Conservation (phyloP, 1,284 basidiomycete genomes). For the Neolentinus lepideus region DNA sequence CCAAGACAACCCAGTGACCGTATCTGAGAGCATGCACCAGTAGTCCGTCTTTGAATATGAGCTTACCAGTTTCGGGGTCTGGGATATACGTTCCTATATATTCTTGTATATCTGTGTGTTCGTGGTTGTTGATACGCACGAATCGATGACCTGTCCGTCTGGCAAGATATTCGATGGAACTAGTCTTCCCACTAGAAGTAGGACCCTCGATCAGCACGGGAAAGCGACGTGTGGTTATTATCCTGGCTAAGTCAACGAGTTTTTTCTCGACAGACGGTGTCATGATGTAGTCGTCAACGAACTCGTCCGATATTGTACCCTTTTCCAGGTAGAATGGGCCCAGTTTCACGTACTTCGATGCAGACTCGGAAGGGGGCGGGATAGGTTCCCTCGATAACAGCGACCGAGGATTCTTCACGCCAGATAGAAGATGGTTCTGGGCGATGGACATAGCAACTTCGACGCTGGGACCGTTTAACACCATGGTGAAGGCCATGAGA, state of each 20-base stretch:
- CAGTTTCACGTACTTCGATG: constrained; percentile 71
- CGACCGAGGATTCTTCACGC: constrained; percentile 78
- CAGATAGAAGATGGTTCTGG: constrained; percentile 75
- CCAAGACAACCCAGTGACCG: constrained; percentile 98
- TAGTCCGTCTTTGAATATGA: constrained; percentile 92
- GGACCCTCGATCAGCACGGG: constrained; percentile 98
- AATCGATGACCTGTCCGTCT: constrained; percentile 92
- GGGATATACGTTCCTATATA: constrained; percentile 97
- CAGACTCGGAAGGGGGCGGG: constrained; percentile 39
- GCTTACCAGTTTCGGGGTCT: constrained; percentile 85
- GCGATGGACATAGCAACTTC: constrained; percentile 64
- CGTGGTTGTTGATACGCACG: constrained; percentile 99
- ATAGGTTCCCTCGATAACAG: constrained; percentile 65
- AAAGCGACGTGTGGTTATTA: constrained; percentile 84
- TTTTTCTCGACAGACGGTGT: constrained; percentile 97
- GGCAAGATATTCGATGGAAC: constrained; percentile 94
- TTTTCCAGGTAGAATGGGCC: constrained; percentile 89
- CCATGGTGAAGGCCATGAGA: constrained; percentile 97
- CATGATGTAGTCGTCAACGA: constrained; percentile 81
- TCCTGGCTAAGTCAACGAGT: constrained; percentile 87
- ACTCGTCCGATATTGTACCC: constrained; percentile 62
- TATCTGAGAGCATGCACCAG: constrained; percentile 88
- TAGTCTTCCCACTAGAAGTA: constrained; percentile 97
- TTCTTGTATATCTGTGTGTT: constrained; percentile 99
- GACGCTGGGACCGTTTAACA: constrained; percentile 75